Evolutionary conservation across 306 rosid genomes (phyloP).

Genomic region (Vachellia collinsii): DNA sequence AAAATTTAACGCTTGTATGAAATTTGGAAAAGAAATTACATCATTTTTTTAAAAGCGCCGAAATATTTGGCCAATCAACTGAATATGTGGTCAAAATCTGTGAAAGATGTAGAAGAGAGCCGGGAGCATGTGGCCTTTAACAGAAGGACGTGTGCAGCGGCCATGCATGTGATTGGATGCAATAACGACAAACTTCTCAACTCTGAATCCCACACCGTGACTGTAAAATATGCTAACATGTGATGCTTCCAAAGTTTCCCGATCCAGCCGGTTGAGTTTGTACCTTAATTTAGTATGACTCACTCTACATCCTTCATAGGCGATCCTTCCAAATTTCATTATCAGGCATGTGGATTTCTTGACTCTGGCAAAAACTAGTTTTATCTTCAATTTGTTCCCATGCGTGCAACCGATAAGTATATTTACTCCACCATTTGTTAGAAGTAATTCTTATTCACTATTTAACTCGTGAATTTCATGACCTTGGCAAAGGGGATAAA

Average conservation of each 20-base stretch:
- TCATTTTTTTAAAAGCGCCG: not conserved
- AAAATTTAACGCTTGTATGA: not conserved
- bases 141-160: not conserved
- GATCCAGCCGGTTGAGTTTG: not conserved
- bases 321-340: too few species aligned
- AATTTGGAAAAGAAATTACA: not conserved
- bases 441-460: too few species aligned
- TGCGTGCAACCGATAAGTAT: too few species aligned
- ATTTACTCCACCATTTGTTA: too few species aligned
- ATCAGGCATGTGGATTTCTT: too few species aligned
- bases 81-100: not conserved
- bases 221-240: too few species aligned
- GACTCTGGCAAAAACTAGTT: too few species aligned
- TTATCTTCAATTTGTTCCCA: too few species aligned
- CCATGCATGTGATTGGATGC: not conserved
- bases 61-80: not conserved
- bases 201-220: not conserved
- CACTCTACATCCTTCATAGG: not conserved
- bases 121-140: not conserved
- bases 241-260: not conserved
- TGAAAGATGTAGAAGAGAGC: not conserved
- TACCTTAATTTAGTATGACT: not conserved
- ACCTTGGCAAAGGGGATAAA: too few species aligned
- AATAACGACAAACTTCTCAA: not conserved
- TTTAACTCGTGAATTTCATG: too few species aligned